A percentile compares a stretch with the other conserved stretches of the same genome.
These are phyloP conservation scores for Telfairia occidentalis DNA, from an alignment of 331 rosid genomes.

Conservation along the genomic window DNA sequence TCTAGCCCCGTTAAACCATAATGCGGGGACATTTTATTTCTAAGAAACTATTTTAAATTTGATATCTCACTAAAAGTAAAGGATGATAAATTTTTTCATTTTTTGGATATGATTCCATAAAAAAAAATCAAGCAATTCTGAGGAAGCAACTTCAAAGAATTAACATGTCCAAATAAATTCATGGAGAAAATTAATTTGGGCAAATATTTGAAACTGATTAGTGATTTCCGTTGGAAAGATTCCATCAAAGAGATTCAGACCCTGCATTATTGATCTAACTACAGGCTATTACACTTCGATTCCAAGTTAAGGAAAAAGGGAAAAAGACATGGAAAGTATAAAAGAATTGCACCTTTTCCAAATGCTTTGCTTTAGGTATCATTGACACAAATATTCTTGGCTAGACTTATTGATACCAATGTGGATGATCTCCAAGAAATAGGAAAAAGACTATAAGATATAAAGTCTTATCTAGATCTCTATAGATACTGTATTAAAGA, in stretches of 20 bases:
- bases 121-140: no score
- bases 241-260: background rate
- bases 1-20: no score
- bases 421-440: background rate
- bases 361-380: background rate
- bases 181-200: background rate
- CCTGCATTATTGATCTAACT: conserved; percentile 8
- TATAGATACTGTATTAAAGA: background rate
- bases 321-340: background rate
- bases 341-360: background rate
- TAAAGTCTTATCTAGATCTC: background rate
- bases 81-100: no score
- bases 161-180: background rate
- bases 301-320: conserved; percentile 1
- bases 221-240: background rate
- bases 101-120: no score
- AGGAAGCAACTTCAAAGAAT: no score
- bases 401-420: background rate
- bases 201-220: background rate
- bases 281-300: background rate
- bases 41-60: no score
- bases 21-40: background rate
- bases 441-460: background rate
- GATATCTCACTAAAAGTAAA: background rate
- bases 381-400: background rate